Evolutionary conservation across 169 alveolate genomes (phyloP), one percentile per base, ranked within the genome.

Genomic region (Condylostoma magnum): DNA sequence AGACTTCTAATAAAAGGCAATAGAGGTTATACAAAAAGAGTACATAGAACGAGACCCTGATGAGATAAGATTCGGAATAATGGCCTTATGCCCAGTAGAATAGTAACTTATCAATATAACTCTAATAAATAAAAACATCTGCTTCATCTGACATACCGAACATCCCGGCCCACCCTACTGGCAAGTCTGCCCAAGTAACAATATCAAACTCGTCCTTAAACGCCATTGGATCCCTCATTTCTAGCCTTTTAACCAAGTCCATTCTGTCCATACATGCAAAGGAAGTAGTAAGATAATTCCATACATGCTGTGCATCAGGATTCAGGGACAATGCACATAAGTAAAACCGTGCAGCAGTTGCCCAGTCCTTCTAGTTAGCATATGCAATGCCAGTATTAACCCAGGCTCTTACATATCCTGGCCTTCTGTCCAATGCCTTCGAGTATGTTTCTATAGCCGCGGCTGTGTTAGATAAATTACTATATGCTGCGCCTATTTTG

Each of bases 401-500:
- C 94, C 94, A 84, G 3, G 91, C 89, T 76, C 96, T 76, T 3
- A 93, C 95, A 55, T 80, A 83, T 79, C 90, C 90, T 8, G 96
- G 96, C 69, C 87, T 87, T 15, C 90, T 43, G 25, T 79, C 89
- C 12, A 93, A 69, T 18, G 96, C 94, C 73, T 77, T 78, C 31
- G 78, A 76, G 65, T 93, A 93, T 22, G 88, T 80, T 6, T 76
- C 47, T 22, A 86, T 76, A 2, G 95, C 95, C 63, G 84, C 86
- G 5, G 82, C 91, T 1, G 91, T 79, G 20, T 73, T 68, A 0
- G 86, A 83, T 4, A 78, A 55, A 52, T 91, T 87, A 2, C 96
- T 96, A 28, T 89, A 60, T 5, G 96, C 90, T 1, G 97, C 97
- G 22, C 97, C 97, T 20, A 85, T 82, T 66, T 90, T 89, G 76